Evolutionary conservation across 345 rosid species (phyloP), one percentile per base, ranked within the genome.

Genomic region (Alliaria petiolata): DNA sequence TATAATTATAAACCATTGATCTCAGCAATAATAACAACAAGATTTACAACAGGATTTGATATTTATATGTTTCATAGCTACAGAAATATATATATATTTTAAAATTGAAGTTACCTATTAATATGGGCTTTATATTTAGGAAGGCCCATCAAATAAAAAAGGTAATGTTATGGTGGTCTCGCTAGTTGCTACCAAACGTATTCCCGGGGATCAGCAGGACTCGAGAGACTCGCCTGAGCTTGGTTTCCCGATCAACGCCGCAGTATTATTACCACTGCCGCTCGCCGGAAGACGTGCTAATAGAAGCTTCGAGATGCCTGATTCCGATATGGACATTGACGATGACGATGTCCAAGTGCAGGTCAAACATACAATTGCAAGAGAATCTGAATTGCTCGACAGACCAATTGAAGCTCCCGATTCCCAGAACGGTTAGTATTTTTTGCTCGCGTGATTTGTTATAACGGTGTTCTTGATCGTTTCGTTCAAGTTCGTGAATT

Each of bases 341-440:
- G 78, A 75, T 25, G 73, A 67, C 26, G 78, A 75, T 25, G 73
- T 60, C 7, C 62, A 51, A 50, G 55, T 50, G 15, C 55, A 67
- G 7, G 19, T 5, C 8, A 28, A 30, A 14, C 54, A 19, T 26
- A 56, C 58, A 35, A 56, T 56, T 47, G 46, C 47, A 10, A 43
- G 71, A 40, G 50, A 54, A 22, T 42, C 52, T 45, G 35, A 33
- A 65, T 66, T 71, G 46, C 46, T 56, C 8, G 28, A 31, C 63
- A 60, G 13, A 69, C 69, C 80, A 61, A 67, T 53, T 62, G 40
- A 17, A 67, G 64, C 45, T 67, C 25, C 61, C 34, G 64, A 38
- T 75, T 69, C 76, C 69, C 75, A 69, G 47, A 70, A 47, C 36
- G 77, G 78, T 78, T 45, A 65, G 86, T 67, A 57, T 19, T 33